These are phyloP conservation scores for Patellifolia procumbens DNA, from an alignment of 179 eudicot species.

Conservation along the genomic window DNA sequence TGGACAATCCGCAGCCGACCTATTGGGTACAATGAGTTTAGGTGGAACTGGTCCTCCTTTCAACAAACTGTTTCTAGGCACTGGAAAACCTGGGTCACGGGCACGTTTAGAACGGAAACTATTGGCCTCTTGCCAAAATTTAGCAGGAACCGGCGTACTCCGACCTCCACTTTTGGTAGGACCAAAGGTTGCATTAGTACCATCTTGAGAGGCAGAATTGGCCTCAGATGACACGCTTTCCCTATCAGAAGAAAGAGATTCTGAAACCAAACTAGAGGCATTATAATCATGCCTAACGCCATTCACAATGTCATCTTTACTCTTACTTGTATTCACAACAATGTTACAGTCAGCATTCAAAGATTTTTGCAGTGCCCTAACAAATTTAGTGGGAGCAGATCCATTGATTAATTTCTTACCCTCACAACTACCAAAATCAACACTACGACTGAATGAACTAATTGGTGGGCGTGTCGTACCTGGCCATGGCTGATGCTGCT, in stretches of 20 bases:
- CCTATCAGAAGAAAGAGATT: conserved; percentile 56
- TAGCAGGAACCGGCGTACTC: conserved; percentile 57
- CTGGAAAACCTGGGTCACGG: conserved; percentile 66
- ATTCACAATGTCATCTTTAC: conserved; percentile 38
- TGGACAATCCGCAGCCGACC: conserved; percentile 36
- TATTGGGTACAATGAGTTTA: conserved; percentile 36
- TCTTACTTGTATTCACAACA: conserved; percentile 43
- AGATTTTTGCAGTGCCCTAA: conserved; percentile 53
- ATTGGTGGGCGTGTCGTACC: conserved; percentile 44
- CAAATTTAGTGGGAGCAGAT: conserved; percentile 59
- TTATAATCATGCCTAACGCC: conserved; percentile 29
- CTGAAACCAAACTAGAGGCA: conserved; percentile 40
- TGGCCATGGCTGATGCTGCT: conserved; percentile 76
- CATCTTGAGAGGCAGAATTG: conserved; percentile 57
- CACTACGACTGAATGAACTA: conserved; percentile 55
- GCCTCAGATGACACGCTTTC: conserved; percentile 81
- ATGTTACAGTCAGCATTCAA: conserved; percentile 38
- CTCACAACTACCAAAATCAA: conserved; percentile 56
- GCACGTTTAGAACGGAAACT: conserved; percentile 51
- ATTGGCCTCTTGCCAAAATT: conserved; percentile 79
- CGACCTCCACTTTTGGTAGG: conserved; percentile 44
- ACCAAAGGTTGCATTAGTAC: conserved; percentile 15
- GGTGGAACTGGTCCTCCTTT: conserved; percentile 44
- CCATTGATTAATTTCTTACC: conserved; percentile 44
- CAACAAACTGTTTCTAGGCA: conserved; percentile 41